Percentiles rank a stretch among this genome's conserved stretches.
Conservation (phyloP, 192 early-diverging fungal species). For the Backusella morwellensis region DNA sequence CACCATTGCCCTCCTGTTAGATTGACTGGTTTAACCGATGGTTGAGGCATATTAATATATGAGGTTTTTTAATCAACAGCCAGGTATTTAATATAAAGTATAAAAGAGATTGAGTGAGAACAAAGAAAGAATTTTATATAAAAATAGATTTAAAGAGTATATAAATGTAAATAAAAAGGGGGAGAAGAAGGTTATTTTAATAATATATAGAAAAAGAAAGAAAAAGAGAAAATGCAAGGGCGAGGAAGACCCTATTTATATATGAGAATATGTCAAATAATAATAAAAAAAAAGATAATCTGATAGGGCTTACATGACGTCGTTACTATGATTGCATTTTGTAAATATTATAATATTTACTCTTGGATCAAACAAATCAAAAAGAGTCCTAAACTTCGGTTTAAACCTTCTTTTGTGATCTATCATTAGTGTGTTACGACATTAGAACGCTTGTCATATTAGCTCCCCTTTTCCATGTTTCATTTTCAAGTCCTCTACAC, state of each 20-base stretch:
- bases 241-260: neutral
- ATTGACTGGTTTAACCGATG: conserved; percentile 5
- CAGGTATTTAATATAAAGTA: neutral
- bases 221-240: neutral
- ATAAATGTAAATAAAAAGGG: neutral
- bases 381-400: neutral
- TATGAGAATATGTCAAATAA: neutral
- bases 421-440: neutral
- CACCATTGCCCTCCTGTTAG: conserved; percentile 17
- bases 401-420: neutral
- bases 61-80: neutral
- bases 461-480: neutral
- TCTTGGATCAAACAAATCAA: neutral
- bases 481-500: neutral
- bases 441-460: neutral
- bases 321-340: neutral
- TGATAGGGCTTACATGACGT: neutral
- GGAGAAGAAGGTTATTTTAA: neutral
- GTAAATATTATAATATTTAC: neutral
- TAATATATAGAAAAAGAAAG: neutral
- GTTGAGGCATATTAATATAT: neutral
- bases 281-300: neutral
- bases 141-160: neutral
- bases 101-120: neutral
- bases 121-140: conserved; percentile 5